Percentiles rank a stretch among this genome's conserved stretches.
Conservation (phyloP, 2,329 filamentous ascomycete species). For the Sporothrix globosa region DNA sequence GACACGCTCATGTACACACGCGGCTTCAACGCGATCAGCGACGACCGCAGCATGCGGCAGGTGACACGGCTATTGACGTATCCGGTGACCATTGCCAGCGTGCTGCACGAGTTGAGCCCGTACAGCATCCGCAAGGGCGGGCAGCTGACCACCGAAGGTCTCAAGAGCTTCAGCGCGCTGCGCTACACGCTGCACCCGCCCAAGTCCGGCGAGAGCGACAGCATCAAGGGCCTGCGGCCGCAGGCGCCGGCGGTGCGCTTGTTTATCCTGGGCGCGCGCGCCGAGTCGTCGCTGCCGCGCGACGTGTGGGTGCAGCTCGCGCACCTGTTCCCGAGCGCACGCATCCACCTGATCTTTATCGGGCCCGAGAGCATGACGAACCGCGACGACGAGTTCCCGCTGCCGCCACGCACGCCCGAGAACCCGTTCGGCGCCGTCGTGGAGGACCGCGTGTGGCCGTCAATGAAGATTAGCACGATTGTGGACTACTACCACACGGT, state of each 20-base stretch:
- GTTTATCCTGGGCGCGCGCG: slow-evolving; percentile 91
- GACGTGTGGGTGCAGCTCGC: slow-evolving; percentile 92
- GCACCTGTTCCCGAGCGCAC: slow-evolving; percentile 92
- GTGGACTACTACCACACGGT: slow-evolving; percentile 98
- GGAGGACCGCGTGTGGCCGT: slow-evolving; percentile 84
- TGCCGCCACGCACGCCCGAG: slow-evolving; percentile 78
- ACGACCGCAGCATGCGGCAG: slow-evolving; percentile 87
- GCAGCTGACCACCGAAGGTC: slow-evolving; percentile 79
- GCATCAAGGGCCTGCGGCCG: slow-evolving; percentile 77
- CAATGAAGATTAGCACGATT: slow-evolving; percentile 95
- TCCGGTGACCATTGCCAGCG: slow-evolving; percentile 85
- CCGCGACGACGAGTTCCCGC: slow-evolving; percentile 87
- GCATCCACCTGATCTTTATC: slow-evolving; percentile 90
- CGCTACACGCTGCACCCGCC: slow-evolving; percentile 93
- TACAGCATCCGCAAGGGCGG: slow-evolving; percentile 78
- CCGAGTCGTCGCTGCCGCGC: slow-evolving; percentile 94
- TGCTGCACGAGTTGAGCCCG: slow-evolving; percentile 91
- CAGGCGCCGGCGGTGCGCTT: slow-evolving; percentile 86
- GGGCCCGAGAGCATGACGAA: slow-evolving; percentile 96
- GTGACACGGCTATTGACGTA: slow-evolving; percentile 93
- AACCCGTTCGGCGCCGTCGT: slow-evolving; percentile 96
- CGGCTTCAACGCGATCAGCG: slow-evolving; percentile 87
- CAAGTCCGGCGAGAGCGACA: slow-evolving; percentile 70
- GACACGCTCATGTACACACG: slow-evolving; percentile 94
- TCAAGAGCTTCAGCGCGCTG: slow-evolving; percentile 91